These are phyloP conservation scores for Juglanconis oblonga DNA, from an alignment of 2,329 filamentous ascomycete genomes.

Conservation along the genomic window DNA sequence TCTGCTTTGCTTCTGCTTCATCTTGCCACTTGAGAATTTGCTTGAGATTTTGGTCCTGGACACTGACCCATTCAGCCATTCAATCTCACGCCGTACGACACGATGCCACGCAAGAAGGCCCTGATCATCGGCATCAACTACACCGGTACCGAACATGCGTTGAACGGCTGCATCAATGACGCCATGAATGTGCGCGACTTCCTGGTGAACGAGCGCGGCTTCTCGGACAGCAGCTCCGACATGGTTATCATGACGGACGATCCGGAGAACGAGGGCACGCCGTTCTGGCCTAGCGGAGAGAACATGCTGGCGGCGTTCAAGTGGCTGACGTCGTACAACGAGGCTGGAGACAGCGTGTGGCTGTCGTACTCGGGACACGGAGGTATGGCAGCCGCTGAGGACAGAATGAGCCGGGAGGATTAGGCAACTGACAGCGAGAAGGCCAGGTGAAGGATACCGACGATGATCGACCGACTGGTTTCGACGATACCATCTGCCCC, in stretches of 20 bases:
- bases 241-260: conserved; percentile 36
- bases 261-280: conserved; percentile 30
- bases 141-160: conserved; percentile 52
- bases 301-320: conserved; percentile 49
- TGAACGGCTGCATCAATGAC: conserved; percentile 52
- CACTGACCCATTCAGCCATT: not conserved
- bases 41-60: not conserved
- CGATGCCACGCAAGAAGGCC: conserved; percentile 31
- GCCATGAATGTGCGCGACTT: conserved; percentile 34
- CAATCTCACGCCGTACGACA: not conserved
- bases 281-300: conserved; percentile 30
- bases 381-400: conserved; percentile 26
- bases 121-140: conserved; percentile 56
- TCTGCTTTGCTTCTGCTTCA: not conserved
- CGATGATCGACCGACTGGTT: conserved; percentile 34
- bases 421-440: conserved; percentile 15
- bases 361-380: conserved; percentile 60
- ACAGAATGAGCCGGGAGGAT: not conserved
- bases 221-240: conserved; percentile 28
- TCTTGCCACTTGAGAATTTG: not conserved
- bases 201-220: conserved; percentile 34
- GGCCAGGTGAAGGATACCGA: conserved; percentile 44
- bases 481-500: conserved; percentile 52
- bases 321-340: conserved; percentile 50
- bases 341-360: conserved; percentile 50